Evolutionary conservation across 345 rosid genomes (phyloP).

Genomic region (Rhodamnia argentea): DNA sequence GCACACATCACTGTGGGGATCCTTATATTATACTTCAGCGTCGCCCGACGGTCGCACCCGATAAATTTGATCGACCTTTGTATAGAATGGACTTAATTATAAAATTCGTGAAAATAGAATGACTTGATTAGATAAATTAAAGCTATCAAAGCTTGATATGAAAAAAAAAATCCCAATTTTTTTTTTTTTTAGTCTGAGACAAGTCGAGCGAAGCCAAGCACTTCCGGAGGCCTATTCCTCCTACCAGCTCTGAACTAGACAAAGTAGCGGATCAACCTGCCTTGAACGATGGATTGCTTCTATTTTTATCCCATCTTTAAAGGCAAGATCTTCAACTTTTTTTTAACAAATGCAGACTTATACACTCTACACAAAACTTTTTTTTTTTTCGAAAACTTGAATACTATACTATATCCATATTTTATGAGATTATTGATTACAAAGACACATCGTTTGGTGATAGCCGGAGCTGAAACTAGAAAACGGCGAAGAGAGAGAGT

Average conservation of each 20-base stretch:
- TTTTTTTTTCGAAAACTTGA: neutral
- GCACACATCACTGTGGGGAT: accelerated
- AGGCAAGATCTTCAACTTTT: neutral
- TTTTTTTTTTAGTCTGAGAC: too few species aligned
- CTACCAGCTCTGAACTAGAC: neutral
- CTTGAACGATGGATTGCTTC: neutral
- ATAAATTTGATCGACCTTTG: neutral
- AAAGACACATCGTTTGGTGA: neutral
- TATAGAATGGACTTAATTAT: neutral
- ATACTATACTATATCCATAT: neutral
- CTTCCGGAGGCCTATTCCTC: neutral
- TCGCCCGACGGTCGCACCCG: accelerated
- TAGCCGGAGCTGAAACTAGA: neutral
- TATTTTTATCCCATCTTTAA: neutral
- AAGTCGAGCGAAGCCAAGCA: neutral
- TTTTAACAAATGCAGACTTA: neutral
- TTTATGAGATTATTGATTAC: neutral
- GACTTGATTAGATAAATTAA: too few species aligned
- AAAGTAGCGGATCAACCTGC: neutral
- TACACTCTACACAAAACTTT: neutral
- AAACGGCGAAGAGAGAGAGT: neutral
- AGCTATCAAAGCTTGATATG: too few species aligned
- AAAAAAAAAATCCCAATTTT: too few species aligned
- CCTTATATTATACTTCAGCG: neutral
- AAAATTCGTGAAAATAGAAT: neutral